Percentiles rank a stretch among this genome's conserved stretches.
Conservation (phyloP, 257 asterid genomes). For the Fraxinus americana region DNA sequence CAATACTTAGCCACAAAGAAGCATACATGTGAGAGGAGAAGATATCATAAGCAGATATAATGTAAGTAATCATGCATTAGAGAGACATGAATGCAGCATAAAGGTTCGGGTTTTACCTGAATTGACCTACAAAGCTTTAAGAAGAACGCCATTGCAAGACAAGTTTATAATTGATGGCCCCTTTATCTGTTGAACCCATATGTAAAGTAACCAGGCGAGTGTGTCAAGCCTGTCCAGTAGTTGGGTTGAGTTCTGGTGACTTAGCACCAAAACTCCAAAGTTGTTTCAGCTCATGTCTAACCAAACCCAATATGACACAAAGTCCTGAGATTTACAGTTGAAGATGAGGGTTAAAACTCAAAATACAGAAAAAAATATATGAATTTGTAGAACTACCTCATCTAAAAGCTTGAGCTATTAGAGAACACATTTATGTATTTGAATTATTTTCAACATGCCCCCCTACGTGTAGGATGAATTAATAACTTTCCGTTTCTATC, state of each 20-base stretch:
- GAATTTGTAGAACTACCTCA: not conserved
- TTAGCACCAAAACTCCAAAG: conserved; percentile 63
- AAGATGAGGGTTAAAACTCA: conserved; percentile 3
- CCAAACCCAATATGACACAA: conserved; percentile 65
- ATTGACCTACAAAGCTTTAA: not conserved
- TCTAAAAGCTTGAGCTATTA: not conserved
- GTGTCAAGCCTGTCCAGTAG: conserved; percentile 50
- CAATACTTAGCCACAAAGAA: not conserved
- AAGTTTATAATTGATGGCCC: not conserved
- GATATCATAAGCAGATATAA: not conserved
- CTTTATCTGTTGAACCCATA: not conserved
- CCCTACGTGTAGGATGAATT: not conserved
- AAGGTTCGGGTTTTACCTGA: not conserved
- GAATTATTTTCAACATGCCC: not conserved
- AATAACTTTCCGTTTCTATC: not conserved
- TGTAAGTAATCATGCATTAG: not conserved
- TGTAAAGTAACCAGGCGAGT: not conserved
- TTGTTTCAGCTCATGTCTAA: conserved; percentile 70
- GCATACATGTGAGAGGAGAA: not conserved
- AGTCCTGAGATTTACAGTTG: conserved; percentile 51
- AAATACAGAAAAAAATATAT: not conserved
- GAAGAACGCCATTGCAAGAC: not conserved
- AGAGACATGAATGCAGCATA: not conserved
- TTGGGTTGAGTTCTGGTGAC: conserved; percentile 23
- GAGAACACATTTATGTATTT: not conserved